Conservation (phyloP, 805 yeast genomes). For the Saturnispora kantuleensis region DNA sequence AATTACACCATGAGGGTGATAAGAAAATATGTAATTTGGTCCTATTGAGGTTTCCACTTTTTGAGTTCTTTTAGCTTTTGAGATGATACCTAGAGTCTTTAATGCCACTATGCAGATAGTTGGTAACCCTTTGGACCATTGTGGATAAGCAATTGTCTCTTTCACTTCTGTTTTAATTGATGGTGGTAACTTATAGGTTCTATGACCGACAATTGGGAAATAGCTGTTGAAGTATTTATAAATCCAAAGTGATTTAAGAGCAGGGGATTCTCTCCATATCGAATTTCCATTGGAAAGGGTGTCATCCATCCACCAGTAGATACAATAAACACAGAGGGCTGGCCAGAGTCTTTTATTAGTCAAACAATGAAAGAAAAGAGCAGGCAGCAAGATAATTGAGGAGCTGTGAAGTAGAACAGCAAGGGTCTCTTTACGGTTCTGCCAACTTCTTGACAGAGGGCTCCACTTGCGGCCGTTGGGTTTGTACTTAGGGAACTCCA, state of each 20-base stretch:
- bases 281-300: slow-evolving; percentile 71
- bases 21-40: slow-evolving; percentile 78
- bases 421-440: slow-evolving; percentile 49
- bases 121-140: slow-evolving; percentile 2
- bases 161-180: slow-evolving; percentile 37
- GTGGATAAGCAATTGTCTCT: slow-evolving; percentile 6
- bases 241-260: slow-evolving; percentile 44
- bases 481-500: slow-evolving; percentile 1
- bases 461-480: slow-evolving; percentile 1
- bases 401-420: slow-evolving; percentile 67
- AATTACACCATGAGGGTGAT: slow-evolving; percentile 95
- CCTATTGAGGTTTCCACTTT: slow-evolving; percentile 34
- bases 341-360: slow-evolving; percentile 51
- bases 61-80: slow-evolving; percentile 1
- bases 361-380: slow-evolving; percentile 46
- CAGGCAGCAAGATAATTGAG: slow-evolving; percentile 49
- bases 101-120: not conserved
- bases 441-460: slow-evolving; percentile 12
- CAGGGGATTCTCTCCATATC: slow-evolving; percentile 42
- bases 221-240: slow-evolving; percentile 71
- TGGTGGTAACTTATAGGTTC: slow-evolving; percentile 61
- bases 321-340: slow-evolving; percentile 49
- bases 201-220: slow-evolving; percentile 69
- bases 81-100: not conserved
- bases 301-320: slow-evolving; percentile 44